Evolutionary conservation across 1,139 yeast genomes (phyloP).

Genomic region (Zygoascus sp.): DNA sequence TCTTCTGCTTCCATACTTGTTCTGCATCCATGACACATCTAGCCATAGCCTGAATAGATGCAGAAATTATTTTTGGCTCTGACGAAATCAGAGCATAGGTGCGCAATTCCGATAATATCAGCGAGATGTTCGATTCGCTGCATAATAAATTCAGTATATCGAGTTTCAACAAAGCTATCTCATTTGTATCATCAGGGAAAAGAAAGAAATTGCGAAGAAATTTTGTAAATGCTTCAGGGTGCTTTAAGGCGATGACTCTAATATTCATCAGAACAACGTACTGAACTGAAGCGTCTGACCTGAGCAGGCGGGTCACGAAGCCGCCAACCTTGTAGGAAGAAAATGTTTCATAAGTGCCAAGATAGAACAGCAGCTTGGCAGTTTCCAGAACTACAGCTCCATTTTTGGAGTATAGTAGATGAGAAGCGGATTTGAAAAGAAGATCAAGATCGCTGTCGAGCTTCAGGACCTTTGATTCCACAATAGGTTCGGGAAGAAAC

Average conservation of each 20-base stretch:
- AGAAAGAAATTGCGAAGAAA: constrained; percentile 52
- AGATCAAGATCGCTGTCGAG: constrained; percentile 55
- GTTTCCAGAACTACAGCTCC: constrained; percentile 63
- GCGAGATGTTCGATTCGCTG: constrained; percentile 47
- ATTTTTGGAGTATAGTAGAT: constrained; percentile 48
- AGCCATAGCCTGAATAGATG: constrained; percentile 57
- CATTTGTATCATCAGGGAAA: constrained; percentile 50
- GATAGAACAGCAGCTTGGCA: constrained; percentile 49
- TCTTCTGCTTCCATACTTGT: constrained; percentile 17
- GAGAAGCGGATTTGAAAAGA: constrained; percentile 46
- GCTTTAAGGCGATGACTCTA: constrained; percentile 36
- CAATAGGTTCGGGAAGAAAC: constrained; percentile 53
- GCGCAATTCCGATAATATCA: constrained; percentile 63
- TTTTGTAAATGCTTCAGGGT: constrained; percentile 46
- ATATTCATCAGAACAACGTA: constrained; percentile 34
- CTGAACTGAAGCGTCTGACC: constrained; percentile 35
- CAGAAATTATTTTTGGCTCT: constrained; percentile 42
- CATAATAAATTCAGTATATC: constrained; percentile 57
- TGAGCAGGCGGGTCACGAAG: constrained; percentile 45
- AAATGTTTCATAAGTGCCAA: constrained; percentile 52
- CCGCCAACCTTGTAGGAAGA: constrained; percentile 47
- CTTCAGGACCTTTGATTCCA: constrained; percentile 11
- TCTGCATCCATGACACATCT: constrained; percentile 42
- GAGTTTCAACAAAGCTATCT: constrained; percentile 54
- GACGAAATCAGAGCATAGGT: constrained; percentile 50